Base-by-base conservation (phyloP, 192 early-diverging fungal species). In the Bifiguratus adelaidae region DNA sequence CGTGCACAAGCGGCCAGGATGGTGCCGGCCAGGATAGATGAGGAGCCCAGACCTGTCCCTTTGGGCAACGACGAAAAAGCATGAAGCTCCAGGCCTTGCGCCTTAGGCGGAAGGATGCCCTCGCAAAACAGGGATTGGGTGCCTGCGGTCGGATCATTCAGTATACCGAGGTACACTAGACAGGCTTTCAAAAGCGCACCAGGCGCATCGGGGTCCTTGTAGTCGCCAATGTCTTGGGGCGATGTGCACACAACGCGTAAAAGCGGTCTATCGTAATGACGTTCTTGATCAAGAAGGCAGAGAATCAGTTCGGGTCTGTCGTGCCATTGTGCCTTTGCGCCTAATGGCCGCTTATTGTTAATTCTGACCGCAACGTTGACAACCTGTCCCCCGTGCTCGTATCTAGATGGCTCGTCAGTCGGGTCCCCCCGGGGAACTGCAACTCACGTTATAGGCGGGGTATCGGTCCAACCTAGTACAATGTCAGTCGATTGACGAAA, bases 341-440 rank as follows among this genome's bases (percentile, higher is more conserved):
- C 16, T 35, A 1, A 3, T 16, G 7, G 21, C 23, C 22, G 12
- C n/a, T 22, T 19, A 22, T 18, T 25, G 24, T 19, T 11, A 12
- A 3, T 50, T 3, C 27, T 19, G 22, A 21, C 22, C 32, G 59
- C 59, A 3, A 61, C 47, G 20, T 61, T 61, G 18, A 61, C 59
- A 18, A 61, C 59, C 34, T 54, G 47, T 3, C 59, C 59, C 9
- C 59, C 59, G 46, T 61, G 59, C 30, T 61, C 59, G 46, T 61
- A 48, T 1, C 59, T 55, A 60, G 4, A 28, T 13, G 19, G 16
- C 11, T 41, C 25, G 2, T 24, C 28, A 2, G 15, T 3, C 33
- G 12, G 24, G 32, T 41, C n/a, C 12, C 16, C 2, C 20, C 2
- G 13, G 1, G 2, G 1, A 7, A 12, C 7, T 29, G 29, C 34